Conservation (phyloP, 2,329 filamentous ascomycete genomes). For the Setomelanomma holmii region DNA sequence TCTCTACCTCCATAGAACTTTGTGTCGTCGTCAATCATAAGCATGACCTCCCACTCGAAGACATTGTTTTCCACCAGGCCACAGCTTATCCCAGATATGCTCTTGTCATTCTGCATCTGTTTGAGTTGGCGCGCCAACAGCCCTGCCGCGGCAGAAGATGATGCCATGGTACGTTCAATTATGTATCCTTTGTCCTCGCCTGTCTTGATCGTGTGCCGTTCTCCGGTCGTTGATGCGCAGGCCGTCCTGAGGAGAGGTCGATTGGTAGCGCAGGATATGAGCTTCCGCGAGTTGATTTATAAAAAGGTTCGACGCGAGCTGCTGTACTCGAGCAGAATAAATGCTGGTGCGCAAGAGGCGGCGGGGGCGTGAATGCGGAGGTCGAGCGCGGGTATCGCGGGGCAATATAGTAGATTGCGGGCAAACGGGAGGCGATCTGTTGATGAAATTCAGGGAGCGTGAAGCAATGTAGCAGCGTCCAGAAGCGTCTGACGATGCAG, state of each 20-base stretch:
- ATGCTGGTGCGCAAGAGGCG: too few species aligned
- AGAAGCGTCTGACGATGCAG: slow-evolving; percentile 14
- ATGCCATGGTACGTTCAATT: slow-evolving; percentile 43
- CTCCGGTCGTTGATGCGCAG: too few species aligned
- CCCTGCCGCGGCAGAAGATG: slow-evolving; percentile 66
- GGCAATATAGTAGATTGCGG: slow-evolving; percentile 29
- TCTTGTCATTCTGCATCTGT: slow-evolving; percentile 89
- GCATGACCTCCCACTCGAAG: slow-evolving; percentile 98
- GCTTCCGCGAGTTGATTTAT: too few species aligned
- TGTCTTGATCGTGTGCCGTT: too few species aligned
- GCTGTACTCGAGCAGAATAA: too few species aligned
- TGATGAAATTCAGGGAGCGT: neutral
- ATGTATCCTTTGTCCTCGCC: too few species aligned
- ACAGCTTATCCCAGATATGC: slow-evolving; percentile 93
- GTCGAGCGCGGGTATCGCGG: slow-evolving; percentile 20
- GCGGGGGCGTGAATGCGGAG: slow-evolving; percentile 13
- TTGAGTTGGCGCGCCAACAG: slow-evolving; percentile 87
- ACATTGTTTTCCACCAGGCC: slow-evolving; percentile 86
- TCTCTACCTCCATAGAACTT: slow-evolving; percentile 84
- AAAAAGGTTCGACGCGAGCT: too few species aligned
- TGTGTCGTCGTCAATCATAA: slow-evolving; percentile 96
- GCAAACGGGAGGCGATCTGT: slow-evolving; percentile 3
- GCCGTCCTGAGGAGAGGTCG: too few species aligned
- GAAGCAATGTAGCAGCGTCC: slow-evolving; percentile 4
- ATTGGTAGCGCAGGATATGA: too few species aligned